Conservation (phyloP, 2,329 filamentous ascomycete species). For the Fusarium verticillioides region DNA sequence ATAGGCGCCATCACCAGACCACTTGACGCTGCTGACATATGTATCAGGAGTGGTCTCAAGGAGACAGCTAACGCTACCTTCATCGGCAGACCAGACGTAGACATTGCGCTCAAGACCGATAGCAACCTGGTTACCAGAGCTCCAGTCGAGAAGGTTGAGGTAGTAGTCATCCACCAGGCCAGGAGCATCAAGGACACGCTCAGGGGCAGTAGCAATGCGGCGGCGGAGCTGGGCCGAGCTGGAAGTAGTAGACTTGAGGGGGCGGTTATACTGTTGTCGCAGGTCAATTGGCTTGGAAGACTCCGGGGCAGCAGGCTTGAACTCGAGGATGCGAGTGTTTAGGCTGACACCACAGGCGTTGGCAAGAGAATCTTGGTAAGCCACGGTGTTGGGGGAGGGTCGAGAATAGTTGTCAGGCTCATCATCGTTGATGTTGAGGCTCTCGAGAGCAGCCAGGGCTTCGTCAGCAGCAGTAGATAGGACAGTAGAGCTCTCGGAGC, state of each 20-base stretch:
- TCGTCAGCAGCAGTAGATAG: constrained; percentile 85
- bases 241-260: constrained; percentile 80
- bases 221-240: constrained; percentile 88
- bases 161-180: constrained; percentile 99
- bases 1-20: constrained; percentile 97
- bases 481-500: constrained; percentile 76
- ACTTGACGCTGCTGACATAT: constrained; percentile 98
- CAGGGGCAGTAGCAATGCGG: constrained; percentile 91
- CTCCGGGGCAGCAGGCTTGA: constrained; percentile 98
- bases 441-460: constrained; percentile 81
- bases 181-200: constrained; percentile 95
- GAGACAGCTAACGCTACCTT: constrained; percentile 87
- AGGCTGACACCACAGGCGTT: constrained; percentile 91
- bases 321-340: constrained; percentile 95
- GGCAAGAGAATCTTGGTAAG: constrained; percentile 92
- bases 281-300: constrained; percentile 98
- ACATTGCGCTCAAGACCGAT: constrained; percentile 97
- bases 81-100: constrained; percentile 98
- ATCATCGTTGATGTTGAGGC: constrained; percentile 78
- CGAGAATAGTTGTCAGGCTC: constrained; percentile 77
- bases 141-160: constrained; percentile 98
- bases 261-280: constrained; percentile 96
- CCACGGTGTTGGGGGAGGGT: constrained; percentile 85
- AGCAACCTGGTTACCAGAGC: constrained; percentile 95
- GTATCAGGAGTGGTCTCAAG: constrained; percentile 90